These are phyloP conservation scores for Microbotryum scabiosae DNA, from an alignment of 1,284 basidiomycete species.

Conservation along the genomic window DNA sequence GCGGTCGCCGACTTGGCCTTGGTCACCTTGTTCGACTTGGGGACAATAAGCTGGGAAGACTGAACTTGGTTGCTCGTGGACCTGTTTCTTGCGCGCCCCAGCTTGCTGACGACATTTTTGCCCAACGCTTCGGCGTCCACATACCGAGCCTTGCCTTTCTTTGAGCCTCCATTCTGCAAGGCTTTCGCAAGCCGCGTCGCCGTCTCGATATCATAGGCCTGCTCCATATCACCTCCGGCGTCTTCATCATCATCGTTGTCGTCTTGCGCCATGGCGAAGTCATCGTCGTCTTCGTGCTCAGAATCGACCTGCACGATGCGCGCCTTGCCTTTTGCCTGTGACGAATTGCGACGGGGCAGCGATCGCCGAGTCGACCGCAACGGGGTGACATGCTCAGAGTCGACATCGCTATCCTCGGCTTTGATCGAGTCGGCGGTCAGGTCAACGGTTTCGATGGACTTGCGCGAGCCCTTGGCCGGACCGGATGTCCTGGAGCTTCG, in stretches of 20 bases:
- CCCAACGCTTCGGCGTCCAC: conserved; percentile 5
- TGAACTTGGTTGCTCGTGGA: not conserved
- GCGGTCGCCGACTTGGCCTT: not conserved
- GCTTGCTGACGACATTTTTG: not conserved
- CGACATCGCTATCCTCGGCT: not conserved
- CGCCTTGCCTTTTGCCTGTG: not conserved
- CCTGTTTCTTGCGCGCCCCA: conserved; percentile 1
- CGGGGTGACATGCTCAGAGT: not conserved
- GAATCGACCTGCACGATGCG: not conserved
- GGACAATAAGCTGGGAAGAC: not conserved
- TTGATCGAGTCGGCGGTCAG: not conserved
- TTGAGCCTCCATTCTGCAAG: not conserved
- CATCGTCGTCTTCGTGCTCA: not conserved
- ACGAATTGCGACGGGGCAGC: not conserved
- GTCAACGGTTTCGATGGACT: not conserved
- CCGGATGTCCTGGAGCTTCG: too few relatives aligned
- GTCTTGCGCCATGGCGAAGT: not conserved
- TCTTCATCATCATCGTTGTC: not conserved
- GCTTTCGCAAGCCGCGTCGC: not conserved
- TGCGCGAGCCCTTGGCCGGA: not conserved
- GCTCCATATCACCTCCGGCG: not conserved
- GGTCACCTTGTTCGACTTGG: not conserved
- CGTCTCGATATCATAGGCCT: not conserved
- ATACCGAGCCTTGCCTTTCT: not conserved
- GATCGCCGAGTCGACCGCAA: not conserved